A percentile compares a stretch with the other conserved stretches of the same genome.
Evolutionary conservation across 2,329 filamentous ascomycete genomes (phyloP).

Genomic region (Alternaria sp.): DNA sequence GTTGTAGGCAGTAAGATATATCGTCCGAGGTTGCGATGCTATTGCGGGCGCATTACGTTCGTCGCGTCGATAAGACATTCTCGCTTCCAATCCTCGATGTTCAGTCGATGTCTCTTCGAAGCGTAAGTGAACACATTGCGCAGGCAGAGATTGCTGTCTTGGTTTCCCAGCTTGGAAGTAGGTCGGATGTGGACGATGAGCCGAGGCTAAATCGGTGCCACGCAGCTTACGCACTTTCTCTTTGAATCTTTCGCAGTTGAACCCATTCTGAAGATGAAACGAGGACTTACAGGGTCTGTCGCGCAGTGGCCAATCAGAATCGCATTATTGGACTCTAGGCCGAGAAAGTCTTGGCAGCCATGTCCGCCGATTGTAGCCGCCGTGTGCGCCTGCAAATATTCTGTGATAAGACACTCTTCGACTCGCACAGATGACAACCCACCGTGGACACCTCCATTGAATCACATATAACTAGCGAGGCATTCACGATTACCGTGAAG

Average conservation of each 20-base stretch:
- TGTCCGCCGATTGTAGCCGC: too few species aligned
- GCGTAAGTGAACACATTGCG: slow-evolving; percentile 3
- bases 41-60: not conserved
- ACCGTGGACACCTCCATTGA: too few species aligned
- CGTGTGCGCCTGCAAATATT: too few species aligned
- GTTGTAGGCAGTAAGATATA: slow-evolving; percentile 38
- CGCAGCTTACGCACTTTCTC: not conserved
- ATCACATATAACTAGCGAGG: too few species aligned
- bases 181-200: slow-evolving; percentile 14
- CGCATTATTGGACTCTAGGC: not conserved
- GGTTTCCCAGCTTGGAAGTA: slow-evolving; percentile 9
- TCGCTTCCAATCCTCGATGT: not conserved
- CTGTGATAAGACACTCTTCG: too few species aligned
- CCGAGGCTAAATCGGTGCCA: slow-evolving; percentile 16
- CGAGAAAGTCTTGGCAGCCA: not conserved
- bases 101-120: not conserved
- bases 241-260: not conserved
- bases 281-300: not conserved
- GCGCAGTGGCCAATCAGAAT: slow-evolving; percentile 2
- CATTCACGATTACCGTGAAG: too few species aligned
- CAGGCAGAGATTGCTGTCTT: slow-evolving; percentile 11
- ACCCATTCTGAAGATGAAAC: not conserved
- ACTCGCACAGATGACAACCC: too few species aligned
- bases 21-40: slow-evolving; percentile 12
- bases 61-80: not conserved